Percentiles rank a stretch among this genome's conserved stretches.
These are phyloP conservation scores for Mucor indicus DNA, from an alignment of 371 early-diverging fungal genomes.

Conservation along the genomic window DNA sequence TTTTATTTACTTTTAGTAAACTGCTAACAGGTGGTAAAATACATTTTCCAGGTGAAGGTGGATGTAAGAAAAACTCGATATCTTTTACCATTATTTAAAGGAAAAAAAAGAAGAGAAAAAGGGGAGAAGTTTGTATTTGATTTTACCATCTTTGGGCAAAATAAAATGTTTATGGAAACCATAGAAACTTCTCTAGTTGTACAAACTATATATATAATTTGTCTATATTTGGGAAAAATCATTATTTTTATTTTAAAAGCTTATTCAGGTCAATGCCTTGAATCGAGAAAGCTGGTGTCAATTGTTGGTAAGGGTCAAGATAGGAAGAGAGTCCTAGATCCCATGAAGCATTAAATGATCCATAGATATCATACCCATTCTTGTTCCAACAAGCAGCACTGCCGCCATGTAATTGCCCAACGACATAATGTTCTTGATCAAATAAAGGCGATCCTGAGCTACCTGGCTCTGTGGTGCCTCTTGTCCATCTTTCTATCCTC, in stretches of 20 bases:
- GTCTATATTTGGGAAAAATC: too few relatives aligned
- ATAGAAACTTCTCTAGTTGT: conserved; percentile 2
- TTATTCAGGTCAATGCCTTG: too few relatives aligned
- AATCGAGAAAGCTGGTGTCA: not conserved
- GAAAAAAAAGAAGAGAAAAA: conserved; percentile 4
- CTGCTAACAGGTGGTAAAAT: conserved; percentile 12
- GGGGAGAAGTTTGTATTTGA: not conserved
- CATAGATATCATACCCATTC: conserved; percentile 48
- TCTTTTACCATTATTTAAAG: conserved; percentile 1
- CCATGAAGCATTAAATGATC: conserved; percentile 36
- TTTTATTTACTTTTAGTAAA: not conserved
- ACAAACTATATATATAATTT: too few relatives aligned
- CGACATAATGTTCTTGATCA: conserved; percentile 40
- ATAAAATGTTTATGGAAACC: conserved; percentile 5
- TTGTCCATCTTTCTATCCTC: conserved; percentile 24
- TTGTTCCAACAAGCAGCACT: conserved; percentile 39
- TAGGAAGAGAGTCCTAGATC: not conserved
- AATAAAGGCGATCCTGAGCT: conserved; percentile 52
- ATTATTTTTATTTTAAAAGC: too few relatives aligned
- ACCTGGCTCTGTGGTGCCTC: conserved; percentile 52
- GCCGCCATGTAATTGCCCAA: conserved; percentile 54
- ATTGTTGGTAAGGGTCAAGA: conserved; percentile 5
- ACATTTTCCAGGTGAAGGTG: conserved; percentile 12
- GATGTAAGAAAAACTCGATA: conserved; percentile 15
- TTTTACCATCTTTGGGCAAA: conserved; percentile 14